Evolutionary conservation across 2,329 filamentous ascomycete species (phyloP), one percentile per base, ranked within the genome.

Genomic region (Pseudogymnoascus sp.): DNA sequence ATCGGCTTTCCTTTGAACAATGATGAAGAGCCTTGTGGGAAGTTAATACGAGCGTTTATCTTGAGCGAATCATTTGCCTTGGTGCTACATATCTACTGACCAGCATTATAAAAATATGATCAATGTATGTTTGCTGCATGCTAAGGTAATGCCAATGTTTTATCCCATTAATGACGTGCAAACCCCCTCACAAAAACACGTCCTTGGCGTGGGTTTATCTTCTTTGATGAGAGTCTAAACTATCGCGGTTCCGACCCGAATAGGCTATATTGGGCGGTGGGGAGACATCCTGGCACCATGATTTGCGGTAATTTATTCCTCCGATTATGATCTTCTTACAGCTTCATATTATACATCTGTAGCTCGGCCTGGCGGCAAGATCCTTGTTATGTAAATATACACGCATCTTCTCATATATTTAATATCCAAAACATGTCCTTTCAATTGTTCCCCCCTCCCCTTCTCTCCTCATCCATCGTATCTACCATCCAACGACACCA

Each of bases 321-420:
- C 45, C 45, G 45, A 52, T 52, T 52, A 52, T 30, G 26, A 30
- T 52, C 26, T 12, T 30, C 26, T 52, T 52, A 52, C 45, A 13
- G 45, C 45, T 52, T 52, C 45, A 52, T 52, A 52, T 52, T 52
- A 52, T 52, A 52, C 45, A 52, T 52, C 45, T 26, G 45, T 52
- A 7, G 26, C 30, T 52, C 45, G 45, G 45, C 23, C 41, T 30
- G 45, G 15, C 45, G 45, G 45, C 26, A 52, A 9, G 45, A 30
- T 18, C 45, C 45, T 13, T 52, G 45, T 30, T 30, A 5, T 30
- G 30, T 52, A 52, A 18, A 52, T 52, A 52, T 30, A 30, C 9
- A 19, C 7, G 41, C 41, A 28, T 48, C 23, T 52, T 52, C 23
- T 52, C 45, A 52, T 30, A 2, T 26, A 15, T 48, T 3, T 2